These are phyloP conservation scores for Globisporangium camurandrum DNA, from an alignment of 352 stramenopile species.

Conservation along the genomic window DNA sequence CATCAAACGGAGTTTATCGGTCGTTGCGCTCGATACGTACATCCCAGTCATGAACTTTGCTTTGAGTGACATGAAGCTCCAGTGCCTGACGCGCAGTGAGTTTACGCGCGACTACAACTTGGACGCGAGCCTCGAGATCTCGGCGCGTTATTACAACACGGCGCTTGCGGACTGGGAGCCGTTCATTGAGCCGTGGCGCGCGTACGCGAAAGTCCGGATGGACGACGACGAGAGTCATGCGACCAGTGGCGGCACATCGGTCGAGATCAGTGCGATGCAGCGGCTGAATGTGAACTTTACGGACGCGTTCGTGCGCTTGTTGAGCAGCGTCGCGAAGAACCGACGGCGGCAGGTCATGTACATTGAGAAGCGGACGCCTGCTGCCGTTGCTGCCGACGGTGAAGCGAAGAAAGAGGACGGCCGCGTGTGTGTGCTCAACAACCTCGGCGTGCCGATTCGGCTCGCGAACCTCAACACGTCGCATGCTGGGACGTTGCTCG, in stretches of 20 bases:
- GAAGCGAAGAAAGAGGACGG: slow-evolving; percentile 82
- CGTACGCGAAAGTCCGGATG: slow-evolving; percentile 58
- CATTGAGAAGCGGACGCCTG: slow-evolving; percentile 66
- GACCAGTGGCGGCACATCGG: slow-evolving; percentile 39
- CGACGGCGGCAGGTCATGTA: slow-evolving; percentile 64
- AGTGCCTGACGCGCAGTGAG: slow-evolving; percentile 61
- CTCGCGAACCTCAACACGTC: slow-evolving; percentile 86
- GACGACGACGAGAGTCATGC: slow-evolving; percentile 29
- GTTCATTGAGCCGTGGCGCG: slow-evolving; percentile 80
- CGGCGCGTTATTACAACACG: slow-evolving; percentile 85
- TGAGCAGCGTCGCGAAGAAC: slow-evolving; percentile 77
- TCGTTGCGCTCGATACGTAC: slow-evolving; percentile 84
- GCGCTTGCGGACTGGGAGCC: slow-evolving; percentile 83
- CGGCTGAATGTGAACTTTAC: slow-evolving; percentile 85
- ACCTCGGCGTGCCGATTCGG: slow-evolving; percentile 80
- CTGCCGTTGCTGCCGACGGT: slow-evolving; percentile 64
- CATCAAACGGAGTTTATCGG: slow-evolving; percentile 83
- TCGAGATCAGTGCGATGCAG: slow-evolving; percentile 79
- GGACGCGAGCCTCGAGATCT: slow-evolving; percentile 75
- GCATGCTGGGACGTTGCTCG: slow-evolving; percentile 63
- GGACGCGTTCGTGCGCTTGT: slow-evolving; percentile 68
- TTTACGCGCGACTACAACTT: slow-evolving; percentile 54
- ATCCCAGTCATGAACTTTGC: slow-evolving; percentile 88
- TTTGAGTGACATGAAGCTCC: slow-evolving; percentile 76
- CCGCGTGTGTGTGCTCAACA: slow-evolving; percentile 84